These are phyloP conservation scores for Diplosphaera chodatii DNA, from an alignment of 139 green algal genomes.

Conservation along the genomic window DNA sequence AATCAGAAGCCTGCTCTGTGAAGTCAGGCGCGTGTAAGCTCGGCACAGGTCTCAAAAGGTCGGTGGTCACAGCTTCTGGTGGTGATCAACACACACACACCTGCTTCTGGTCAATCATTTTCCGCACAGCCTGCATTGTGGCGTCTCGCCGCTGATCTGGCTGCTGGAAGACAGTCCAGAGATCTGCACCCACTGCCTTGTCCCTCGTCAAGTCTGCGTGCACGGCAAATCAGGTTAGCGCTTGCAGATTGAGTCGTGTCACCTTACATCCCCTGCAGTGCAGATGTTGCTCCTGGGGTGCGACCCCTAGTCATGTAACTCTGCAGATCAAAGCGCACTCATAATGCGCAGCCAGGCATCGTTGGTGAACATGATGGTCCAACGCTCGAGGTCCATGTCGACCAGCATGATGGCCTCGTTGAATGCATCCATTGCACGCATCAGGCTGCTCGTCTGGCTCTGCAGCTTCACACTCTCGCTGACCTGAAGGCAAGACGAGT, in stretches of 20 bases:
- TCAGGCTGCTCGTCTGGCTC: conserved; percentile 20
- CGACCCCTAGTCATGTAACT: no score
- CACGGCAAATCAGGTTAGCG: no score
- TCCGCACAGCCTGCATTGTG: neutral
- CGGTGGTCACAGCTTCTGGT: no score
- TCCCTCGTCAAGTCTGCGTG: neutral
- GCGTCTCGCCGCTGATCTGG: neutral
- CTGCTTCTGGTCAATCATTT: neutral
- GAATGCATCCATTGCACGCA: conserved; percentile 60
- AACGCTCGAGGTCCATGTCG: conserved; percentile 42
- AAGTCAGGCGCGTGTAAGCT: no score
- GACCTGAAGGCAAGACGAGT: neutral
- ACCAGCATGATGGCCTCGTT: conserved; percentile 73
- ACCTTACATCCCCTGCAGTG: no score
- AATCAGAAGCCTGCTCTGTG: no score
- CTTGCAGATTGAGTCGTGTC: no score
- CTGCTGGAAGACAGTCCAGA: neutral
- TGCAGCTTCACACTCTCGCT: conserved; percentile 1
- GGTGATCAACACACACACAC: no score
- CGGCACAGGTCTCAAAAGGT: no score
- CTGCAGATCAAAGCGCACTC: neutral
- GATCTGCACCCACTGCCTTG: neutral
- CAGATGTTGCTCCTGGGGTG: no score
- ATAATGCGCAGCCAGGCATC: conserved; percentile 52
- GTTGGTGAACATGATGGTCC: conserved; percentile 71